phyloP scores from a whole-genome alignment of 305 asterid species.

The Solanum hybrid region DNA sequence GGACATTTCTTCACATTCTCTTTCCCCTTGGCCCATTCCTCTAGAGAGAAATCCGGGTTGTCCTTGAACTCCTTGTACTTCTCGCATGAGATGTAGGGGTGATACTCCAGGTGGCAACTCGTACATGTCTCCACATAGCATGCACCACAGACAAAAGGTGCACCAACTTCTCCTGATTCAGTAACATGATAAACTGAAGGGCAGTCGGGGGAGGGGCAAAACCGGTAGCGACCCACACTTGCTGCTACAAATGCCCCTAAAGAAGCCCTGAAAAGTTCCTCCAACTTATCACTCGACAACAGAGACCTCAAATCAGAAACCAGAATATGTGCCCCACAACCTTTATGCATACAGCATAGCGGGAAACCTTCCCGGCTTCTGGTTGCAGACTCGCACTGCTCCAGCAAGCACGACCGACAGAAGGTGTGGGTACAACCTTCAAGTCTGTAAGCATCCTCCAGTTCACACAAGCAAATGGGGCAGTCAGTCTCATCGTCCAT shows the following conservation, averaged over 20 bases:
- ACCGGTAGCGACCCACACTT: conserved; percentile 55
- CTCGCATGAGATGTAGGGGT: conserved; percentile 57
- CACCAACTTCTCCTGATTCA: conserved; percentile 16
- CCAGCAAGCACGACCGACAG: conserved; percentile 66
- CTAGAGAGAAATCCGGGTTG: conserved; percentile 66
- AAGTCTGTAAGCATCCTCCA: conserved; percentile 57
- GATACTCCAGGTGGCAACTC: conserved; percentile 73
- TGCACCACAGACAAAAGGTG: conserved; percentile 48
- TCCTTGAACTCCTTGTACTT: conserved; percentile 54
- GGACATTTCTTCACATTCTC: conserved; percentile 78
- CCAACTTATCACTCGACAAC: conserved; percentile 45
- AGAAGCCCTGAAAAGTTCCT: conserved; percentile 76
- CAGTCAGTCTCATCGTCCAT: conserved; percentile 32
- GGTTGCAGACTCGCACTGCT: conserved; percentile 70
- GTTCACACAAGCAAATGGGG: conserved; percentile 64
- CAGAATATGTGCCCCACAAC: conserved; percentile 42
- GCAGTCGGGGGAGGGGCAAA: conserved; percentile 92
- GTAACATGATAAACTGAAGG: conserved; percentile 65
- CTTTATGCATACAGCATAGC: conserved; percentile 33
- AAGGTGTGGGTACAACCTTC: conserved; percentile 60
- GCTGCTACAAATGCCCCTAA: conserved; percentile 58
- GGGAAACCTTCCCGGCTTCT: conserved; percentile 59
- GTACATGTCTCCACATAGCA: conserved; percentile 82
- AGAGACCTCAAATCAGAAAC: conserved; percentile 52
- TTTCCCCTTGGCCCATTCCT: conserved; percentile 71